Conservation (phyloP, 2,329 filamentous ascomycete genomes). For the Xylariaceae sp. region DNA sequence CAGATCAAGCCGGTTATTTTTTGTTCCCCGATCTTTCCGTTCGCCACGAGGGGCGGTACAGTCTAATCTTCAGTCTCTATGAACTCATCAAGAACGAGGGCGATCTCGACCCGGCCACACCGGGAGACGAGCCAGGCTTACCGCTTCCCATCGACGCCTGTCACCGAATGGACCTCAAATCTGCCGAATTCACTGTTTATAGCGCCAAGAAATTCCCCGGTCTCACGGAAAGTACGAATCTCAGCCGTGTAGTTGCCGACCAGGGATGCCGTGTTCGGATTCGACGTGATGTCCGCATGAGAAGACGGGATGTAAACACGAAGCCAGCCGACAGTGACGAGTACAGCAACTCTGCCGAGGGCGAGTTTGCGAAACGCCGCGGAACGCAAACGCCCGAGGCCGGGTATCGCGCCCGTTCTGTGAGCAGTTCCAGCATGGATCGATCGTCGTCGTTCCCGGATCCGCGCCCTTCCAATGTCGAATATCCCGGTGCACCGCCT, state of each 20-base stretch:
- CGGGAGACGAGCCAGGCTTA: conserved; percentile 32
- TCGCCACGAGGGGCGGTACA: conserved; percentile 87
- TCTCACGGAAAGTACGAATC: conserved; percentile 76
- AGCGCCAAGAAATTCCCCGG: conserved; percentile 99
- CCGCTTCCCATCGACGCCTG: conserved; percentile 52
- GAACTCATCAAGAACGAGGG: conserved; percentile 85
- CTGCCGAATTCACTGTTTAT: conserved; percentile 78
- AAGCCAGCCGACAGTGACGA: conserved; percentile 47
- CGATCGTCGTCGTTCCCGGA: conserved; percentile 23
- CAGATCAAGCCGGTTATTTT: conserved; percentile 78
- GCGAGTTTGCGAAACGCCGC: conserved; percentile 38
- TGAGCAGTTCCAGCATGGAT: conserved; percentile 31
- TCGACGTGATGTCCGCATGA: conserved; percentile 87
- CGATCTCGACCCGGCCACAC: conserved; percentile 60
- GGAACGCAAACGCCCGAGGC: conserved; percentile 30
- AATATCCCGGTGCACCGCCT: conserved; percentile 23
- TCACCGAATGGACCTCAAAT: conserved; percentile 86
- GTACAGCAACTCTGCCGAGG: conserved; percentile 50
- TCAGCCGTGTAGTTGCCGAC: conserved; percentile 89
- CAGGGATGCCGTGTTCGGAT: conserved; percentile 97
- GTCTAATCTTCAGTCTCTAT: conserved; percentile 86
- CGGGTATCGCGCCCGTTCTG: conserved; percentile 27
- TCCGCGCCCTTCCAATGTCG: conserved; percentile 26
- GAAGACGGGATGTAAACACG: conserved; percentile 70
- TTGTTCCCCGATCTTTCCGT: conserved; percentile 97